Percentiles rank a stretch among this genome's conserved stretches.
These are phyloP conservation scores for Coemansia sp. DNA, from an alignment of 371 early-diverging fungal genomes.

Conservation along the genomic window DNA sequence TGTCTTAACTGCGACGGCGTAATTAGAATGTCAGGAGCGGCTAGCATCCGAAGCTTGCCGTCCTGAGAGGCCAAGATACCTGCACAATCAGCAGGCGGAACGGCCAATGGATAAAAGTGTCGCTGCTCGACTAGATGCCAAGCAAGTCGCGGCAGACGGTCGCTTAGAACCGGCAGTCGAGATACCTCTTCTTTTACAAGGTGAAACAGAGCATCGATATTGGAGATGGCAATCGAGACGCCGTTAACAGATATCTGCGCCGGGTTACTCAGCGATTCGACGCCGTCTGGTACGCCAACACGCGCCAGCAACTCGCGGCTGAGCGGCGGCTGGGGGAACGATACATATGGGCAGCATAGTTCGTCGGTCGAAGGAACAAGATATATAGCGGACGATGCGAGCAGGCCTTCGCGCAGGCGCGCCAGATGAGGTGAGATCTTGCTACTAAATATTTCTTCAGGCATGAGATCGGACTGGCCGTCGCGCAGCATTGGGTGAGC, in stretches of 20 bases:
- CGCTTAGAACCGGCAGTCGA: constrained; percentile 52
- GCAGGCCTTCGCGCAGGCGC: constrained; percentile 52
- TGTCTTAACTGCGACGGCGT: constrained; percentile 67
- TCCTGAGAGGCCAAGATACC: constrained; percentile 54
- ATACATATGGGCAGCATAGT: constrained; percentile 63
- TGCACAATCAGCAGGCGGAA: constrained; percentile 51
- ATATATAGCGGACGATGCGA: constrained; percentile 56
- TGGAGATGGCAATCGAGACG: constrained; percentile 66
- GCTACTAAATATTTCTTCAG: constrained; percentile 65
- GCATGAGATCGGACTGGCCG: constrained; percentile 58
- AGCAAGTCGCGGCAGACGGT: constrained; percentile 66
- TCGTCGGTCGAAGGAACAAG: constrained; percentile 78
- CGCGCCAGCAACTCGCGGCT: constrained; percentile 27
- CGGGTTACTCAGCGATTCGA: constrained; percentile 79
- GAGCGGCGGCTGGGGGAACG: constrained; percentile 84
- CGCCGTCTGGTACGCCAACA: constrained; percentile 38
- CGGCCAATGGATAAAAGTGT: constrained; percentile 79
- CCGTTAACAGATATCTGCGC: constrained; percentile 79
- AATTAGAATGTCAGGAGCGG: constrained; percentile 78
- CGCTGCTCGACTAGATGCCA: constrained; percentile 77
- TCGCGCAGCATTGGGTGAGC: constrained; percentile 62
- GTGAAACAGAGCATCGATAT: constrained; percentile 68
- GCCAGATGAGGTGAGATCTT: constrained; percentile 57
- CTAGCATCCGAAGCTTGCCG: constrained; percentile 57
- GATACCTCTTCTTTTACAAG: constrained; percentile 65